Evolutionary conservation across 2,329 filamentous ascomycete genomes (phyloP), one percentile per base, ranked within the genome.

Genomic region (Hypoxylon sp.): DNA sequence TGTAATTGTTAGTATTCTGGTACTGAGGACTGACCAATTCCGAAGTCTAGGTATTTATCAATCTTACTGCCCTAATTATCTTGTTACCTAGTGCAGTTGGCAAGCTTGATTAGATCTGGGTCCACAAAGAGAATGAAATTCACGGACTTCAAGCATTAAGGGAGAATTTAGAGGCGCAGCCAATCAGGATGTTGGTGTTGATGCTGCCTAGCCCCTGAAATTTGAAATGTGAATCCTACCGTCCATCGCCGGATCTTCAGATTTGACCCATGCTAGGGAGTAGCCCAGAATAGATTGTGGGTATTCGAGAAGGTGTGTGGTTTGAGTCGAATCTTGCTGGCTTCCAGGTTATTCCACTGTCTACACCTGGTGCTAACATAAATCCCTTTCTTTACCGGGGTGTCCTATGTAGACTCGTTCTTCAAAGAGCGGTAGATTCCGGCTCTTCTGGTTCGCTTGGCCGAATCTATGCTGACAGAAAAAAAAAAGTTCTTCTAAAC

Each of bases 151-250:
- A 21, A 43, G 16, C n/a, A 8, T 21, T 23, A 45, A 56, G 46
- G 47, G 16, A 53, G 41, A 34, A 53, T 37, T 27, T 21, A 46
- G 45, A 48, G 57, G 53, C 65, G 39, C 27, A 65, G 58, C 65
- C 61, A 68, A 68, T 65, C 37, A 56, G 32, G 32, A 53, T 52
- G 47, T 45, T 54, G n/a, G 48, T 30, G 23, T 51, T 48, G 47
- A 37, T 41, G 34, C 29, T 50, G 57, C 39, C 19, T 51, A 41
- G 52, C 66, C 66, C 66, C 67, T 69, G 63, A 69, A 67, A 63
- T 61, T 66, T 61, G 52, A 14, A 56, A 61, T 37, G 51, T 37
- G 61, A 67, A 65, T 69, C 63, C 60, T 59, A 57, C 63, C 41
- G 41, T 52, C 45, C 63, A 66, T 58, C 56, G 63, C 52, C 58